Percentiles rank a stretch among this genome's conserved stretches.
These are phyloP conservation scores for Rhodotorula graminis DNA, from an alignment of 768 basidiomycete genomes.

Conservation along the genomic window DNA sequence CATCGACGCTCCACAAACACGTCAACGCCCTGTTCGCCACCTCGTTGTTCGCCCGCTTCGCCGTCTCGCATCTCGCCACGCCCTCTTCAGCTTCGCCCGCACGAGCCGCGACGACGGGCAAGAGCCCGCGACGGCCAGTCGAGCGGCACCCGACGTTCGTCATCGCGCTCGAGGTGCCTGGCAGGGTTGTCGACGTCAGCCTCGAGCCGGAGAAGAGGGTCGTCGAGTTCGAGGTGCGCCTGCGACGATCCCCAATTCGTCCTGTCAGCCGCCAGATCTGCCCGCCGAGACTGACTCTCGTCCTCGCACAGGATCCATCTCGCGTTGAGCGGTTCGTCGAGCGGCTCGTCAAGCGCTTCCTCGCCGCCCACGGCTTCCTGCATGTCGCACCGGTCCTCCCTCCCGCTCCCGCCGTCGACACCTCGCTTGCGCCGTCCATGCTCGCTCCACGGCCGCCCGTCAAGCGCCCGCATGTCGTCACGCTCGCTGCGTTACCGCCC, in stretches of 20 bases:
- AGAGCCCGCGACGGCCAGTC: slow-evolving; percentile 30
- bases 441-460: too few relatives aligned
- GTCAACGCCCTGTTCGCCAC: slow-evolving; percentile 62
- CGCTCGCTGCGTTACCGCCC: too few relatives aligned
- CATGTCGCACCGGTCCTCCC: background rate
- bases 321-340: slow-evolving; percentile 13
- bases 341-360: slow-evolving; percentile 21
- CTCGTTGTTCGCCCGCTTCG: slow-evolving; percentile 39
- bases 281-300: background rate
- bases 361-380: slow-evolving; percentile 56
- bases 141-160: slow-evolving; percentile 80
- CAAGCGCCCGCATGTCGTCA: background rate
- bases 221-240: slow-evolving; percentile 63
- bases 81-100: background rate
- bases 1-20: slow-evolving; percentile 58
- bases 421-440: background rate
- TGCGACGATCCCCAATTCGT: too few relatives aligned
- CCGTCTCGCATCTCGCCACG: slow-evolving; percentile 21
- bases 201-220: slow-evolving; percentile 70
- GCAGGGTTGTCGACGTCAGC: slow-evolving; percentile 66
- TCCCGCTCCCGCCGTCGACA: too few relatives aligned
- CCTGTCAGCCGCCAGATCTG: too few relatives aligned
- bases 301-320: slow-evolving; percentile 16
- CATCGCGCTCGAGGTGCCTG: slow-evolving; percentile 66
- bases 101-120: slow-evolving; percentile 5